Evolutionary conservation across 352 stramenopile genomes (phyloP).

Genomic region (Pythium phragmitis): DNA sequence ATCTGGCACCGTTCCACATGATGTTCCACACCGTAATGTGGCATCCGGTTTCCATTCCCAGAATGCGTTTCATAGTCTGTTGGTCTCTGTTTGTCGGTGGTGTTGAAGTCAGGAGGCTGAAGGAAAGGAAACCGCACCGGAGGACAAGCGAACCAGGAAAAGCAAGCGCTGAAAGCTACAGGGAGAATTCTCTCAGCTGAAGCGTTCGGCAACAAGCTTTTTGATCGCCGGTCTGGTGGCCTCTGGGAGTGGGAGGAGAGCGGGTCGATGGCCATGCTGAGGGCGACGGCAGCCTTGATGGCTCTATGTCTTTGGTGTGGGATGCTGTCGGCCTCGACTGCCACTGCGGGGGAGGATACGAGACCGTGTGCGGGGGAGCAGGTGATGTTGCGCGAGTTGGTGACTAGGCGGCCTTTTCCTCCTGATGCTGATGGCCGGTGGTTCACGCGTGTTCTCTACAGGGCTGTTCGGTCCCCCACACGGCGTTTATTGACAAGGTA

Average conservation of each 20-base stretch:
- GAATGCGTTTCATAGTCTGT: slow-evolving; percentile 17
- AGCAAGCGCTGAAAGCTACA: background rate
- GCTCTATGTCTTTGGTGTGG: background rate
- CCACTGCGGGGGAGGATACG: background rate
- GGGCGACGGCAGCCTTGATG: background rate
- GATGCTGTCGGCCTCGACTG: background rate
- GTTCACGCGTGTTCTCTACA: background rate
- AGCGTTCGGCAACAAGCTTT: background rate
- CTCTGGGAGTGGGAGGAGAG: background rate
- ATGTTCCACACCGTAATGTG: slow-evolving; percentile 7
- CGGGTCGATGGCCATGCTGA: background rate
- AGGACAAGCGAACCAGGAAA: background rate
- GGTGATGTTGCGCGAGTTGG: background rate
- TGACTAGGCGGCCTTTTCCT: too few species aligned
- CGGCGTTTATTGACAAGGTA: background rate
- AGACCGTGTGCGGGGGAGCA: background rate
- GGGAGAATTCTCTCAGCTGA: background rate
- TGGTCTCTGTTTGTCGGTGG: slow-evolving; percentile 1
- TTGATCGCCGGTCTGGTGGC: background rate
- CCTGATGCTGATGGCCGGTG: background rate
- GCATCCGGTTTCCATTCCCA: background rate
- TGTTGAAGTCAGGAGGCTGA: slow-evolving; percentile 7
- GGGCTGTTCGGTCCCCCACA: background rate
- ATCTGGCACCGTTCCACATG: background rate
- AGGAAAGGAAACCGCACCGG: background rate